Base-by-base conservation (phyloP, 305 asterid species). In the Striga hermonthica region DNA sequence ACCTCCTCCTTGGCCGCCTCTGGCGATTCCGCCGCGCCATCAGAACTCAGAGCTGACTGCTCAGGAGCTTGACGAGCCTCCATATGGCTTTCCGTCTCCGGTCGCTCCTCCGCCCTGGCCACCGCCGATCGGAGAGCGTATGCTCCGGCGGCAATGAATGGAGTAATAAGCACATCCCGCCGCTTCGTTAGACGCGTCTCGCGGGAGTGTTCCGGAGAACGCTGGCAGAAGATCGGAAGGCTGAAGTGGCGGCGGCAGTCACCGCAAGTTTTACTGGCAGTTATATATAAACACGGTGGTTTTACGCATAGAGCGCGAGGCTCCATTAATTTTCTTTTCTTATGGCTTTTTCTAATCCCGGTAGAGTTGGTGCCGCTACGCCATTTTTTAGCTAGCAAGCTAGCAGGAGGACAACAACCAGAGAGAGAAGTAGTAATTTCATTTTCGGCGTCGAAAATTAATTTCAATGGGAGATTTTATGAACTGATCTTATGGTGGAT, bases 41-140 rank as follows among this genome's bases (percentile, higher is more conserved):
- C 31, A 22, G 76, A 28, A 57, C 53, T 65, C 47, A 40, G 59
- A 34, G 49, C 65, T 48, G 47, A 60, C 72, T 16, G 41, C 68
- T 38, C 13, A 62, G 44, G 9, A 15, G 35, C 54, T 48, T 48
- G 34, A 13, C 54, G 47, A 10, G 60, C 61, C 0, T 62, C 4
- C 4, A 9, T 13, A 10, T 15, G 72, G 40, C 61, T 62, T 15
- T 53, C 76, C 67, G 58, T 63, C 43, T 62, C 64, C 6, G 64
- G 62, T 57, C 75, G 78, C 58, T 86, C 98, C 4, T 86, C 95
- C 37, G 98, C 96, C 76, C 71, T 86, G 57, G 95, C 90, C 61
- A 80, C 83, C 64, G 93, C 83, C 36, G 95, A 83, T 10, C 79
- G 87, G 55, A 91, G 76, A 6, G 82, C 78, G 57, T 85, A 80